Evolutionary conservation across 805 yeast species (phyloP).

Genomic region (Maudiozyma bulderi): DNA sequence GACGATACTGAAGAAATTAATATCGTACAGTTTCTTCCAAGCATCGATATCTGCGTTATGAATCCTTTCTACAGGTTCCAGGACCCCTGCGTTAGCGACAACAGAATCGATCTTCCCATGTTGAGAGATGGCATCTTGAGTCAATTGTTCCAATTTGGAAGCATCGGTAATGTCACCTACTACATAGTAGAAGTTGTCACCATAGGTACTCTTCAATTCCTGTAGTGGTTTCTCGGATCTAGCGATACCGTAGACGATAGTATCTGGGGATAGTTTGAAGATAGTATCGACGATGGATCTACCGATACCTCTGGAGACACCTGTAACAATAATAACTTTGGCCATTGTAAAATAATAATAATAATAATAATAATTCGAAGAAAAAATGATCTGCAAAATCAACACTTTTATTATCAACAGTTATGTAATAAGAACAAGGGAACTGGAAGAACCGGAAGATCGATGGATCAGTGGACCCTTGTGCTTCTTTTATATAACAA

Average conservation of each 20-base stretch:
- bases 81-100: slow-evolving; percentile 73
- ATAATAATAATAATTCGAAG: slow-evolving; percentile 14
- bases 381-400: too few species aligned
- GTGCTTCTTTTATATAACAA: too few species aligned
- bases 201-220: slow-evolving; percentile 36
- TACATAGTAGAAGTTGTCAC: slow-evolving; percentile 43
- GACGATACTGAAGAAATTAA: slow-evolving; percentile 72
- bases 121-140: slow-evolving; percentile 37
- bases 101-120: slow-evolving; percentile 57
- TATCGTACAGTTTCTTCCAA: slow-evolving; percentile 61
- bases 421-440: too few species aligned
- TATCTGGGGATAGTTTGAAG: slow-evolving; percentile 28
- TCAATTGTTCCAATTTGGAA: slow-evolving; percentile 25
- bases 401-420: too few species aligned
- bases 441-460: too few species aligned
- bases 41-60: slow-evolving; percentile 33
- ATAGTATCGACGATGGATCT: slow-evolving; percentile 55
- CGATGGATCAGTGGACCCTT: too few species aligned
- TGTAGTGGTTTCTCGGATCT: slow-evolving; percentile 47
- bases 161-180: slow-evolving; percentile 54
- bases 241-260: slow-evolving; percentile 57
- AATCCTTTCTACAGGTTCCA: slow-evolving; percentile 65
- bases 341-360: slow-evolving; percentile 18
- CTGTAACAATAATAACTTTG: slow-evolving; percentile 42
- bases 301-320: slow-evolving; percentile 75